These are phyloP conservation scores for Malus hybrid DNA, from an alignment of 331 rosid genomes.

Conservation along the genomic window DNA sequence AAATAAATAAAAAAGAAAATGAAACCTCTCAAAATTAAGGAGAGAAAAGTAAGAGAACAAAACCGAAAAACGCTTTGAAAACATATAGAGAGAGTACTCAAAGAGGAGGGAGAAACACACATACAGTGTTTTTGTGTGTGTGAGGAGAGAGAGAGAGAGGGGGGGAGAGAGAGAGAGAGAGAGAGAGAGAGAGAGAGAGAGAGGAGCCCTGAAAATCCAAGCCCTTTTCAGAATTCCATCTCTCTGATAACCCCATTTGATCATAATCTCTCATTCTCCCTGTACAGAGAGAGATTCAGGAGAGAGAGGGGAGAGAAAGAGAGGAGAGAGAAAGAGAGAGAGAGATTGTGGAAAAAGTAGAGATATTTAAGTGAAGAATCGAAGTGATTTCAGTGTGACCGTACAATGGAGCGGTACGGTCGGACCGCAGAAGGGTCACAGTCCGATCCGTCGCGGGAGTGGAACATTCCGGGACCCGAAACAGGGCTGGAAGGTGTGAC, in stretches of 20 bases:
- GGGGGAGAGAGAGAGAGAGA: conserved; percentile 12
- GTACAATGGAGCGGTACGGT: conserved; percentile 89
- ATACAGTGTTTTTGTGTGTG: conserved; percentile 4
- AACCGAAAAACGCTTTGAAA: conserved; percentile 41
- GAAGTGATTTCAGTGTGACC: conserved; percentile 11
- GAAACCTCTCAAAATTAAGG: conserved; percentile 29
- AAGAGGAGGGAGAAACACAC: conserved; percentile 5
- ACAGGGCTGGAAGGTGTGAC: conserved; percentile 53
- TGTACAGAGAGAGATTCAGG: conserved; percentile 1
- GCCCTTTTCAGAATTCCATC: background rate
- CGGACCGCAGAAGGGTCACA: conserved; percentile 60
- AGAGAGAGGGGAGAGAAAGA: too few species aligned
- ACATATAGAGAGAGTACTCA: conserved; percentile 15
- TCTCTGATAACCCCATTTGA: conserved; percentile 43
- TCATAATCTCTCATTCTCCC: conserved; percentile 44
- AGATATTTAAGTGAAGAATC: conserved; percentile 20
- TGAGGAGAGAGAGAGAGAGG: conserved; percentile 5
- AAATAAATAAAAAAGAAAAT: background rate
- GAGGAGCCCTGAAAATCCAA: conserved; percentile 22
- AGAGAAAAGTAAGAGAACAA: conserved; percentile 26
- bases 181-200: background rate
- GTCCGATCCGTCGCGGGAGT: conserved; percentile 84
- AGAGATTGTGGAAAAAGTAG: conserved; percentile 3
- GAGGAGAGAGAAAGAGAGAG: background rate
- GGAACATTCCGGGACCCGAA: conserved; percentile 49